Evolutionary conservation across 257 asterid genomes (phyloP).

Genomic region (Dorcoceras hygrometricum): DNA sequence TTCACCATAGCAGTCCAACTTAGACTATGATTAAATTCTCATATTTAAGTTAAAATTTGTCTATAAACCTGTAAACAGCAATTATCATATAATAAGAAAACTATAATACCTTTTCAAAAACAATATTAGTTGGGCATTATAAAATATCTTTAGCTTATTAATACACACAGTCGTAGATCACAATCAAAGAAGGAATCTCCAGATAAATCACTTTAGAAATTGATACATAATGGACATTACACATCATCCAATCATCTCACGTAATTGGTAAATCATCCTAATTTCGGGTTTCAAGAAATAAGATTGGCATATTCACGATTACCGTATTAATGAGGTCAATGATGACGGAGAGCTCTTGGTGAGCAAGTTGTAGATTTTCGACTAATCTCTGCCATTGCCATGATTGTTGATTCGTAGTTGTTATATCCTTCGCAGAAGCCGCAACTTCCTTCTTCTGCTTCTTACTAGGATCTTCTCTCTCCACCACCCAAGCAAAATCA

Average conservation of each 20-base stretch:
- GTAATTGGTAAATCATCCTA: conserved; percentile 4
- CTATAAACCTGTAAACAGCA: conserved; percentile 12
- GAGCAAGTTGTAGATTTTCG: conserved; percentile 89
- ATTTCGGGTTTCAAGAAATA: conserved; percentile 7
- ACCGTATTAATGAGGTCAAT: conserved; percentile 93
- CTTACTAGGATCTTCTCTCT: conserved; percentile 89
- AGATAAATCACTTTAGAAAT: conserved; percentile 5
- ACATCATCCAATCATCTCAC: conserved; percentile 8
- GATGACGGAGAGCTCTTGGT: conserved; percentile 92
- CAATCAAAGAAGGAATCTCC: conserved; percentile 8
- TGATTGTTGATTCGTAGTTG: conserved; percentile 53
- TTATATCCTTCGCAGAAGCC: conserved; percentile 39
- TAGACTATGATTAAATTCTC: not conserved
- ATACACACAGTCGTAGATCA: conserved; percentile 13
- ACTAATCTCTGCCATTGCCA: conserved; percentile 88
- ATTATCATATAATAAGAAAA: conserved; percentile 16
- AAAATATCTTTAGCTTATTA: not conserved
- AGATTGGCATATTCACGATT: conserved; percentile 9
- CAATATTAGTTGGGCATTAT: not conserved
- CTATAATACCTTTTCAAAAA: not conserved
- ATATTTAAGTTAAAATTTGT: too few species aligned
- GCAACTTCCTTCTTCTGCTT: conserved; percentile 63
- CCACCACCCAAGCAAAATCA: conserved; percentile 92
- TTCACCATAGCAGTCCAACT: not conserved
- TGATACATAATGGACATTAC: not conserved